A percentile compares a stretch with the other conserved stretches of the same genome.
These are phyloP conservation scores for Ustilago sp. DNA, from an alignment of 1,284 basidiomycete genomes.

Conservation along the genomic window DNA sequence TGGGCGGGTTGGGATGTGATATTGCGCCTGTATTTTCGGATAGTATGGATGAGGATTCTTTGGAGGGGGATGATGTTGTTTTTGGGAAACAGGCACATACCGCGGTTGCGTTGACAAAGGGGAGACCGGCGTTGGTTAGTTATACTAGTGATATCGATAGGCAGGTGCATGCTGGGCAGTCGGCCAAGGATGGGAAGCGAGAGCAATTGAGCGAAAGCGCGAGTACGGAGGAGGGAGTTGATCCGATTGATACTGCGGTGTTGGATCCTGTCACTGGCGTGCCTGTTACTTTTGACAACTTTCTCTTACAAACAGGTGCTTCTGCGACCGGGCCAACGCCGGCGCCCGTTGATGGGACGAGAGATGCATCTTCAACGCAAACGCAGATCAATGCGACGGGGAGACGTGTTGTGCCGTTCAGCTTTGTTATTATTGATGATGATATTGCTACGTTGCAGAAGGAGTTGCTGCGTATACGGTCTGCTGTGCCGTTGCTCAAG, in stretches of 20 bases:
- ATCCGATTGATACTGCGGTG: slow-evolving; percentile 41
- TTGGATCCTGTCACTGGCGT: slow-evolving; percentile 59
- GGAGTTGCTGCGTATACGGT: slow-evolving; percentile 56
- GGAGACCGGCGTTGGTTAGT: slow-evolving; percentile 50
- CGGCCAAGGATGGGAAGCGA: neutral
- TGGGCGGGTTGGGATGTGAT: slow-evolving; percentile 39
- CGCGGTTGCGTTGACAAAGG: slow-evolving; percentile 51
- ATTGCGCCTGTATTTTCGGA: slow-evolving; percentile 42
- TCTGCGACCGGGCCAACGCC: neutral
- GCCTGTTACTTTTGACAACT: slow-evolving; percentile 47
- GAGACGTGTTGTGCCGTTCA: slow-evolving; percentile 48
- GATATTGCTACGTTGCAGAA: slow-evolving; percentile 57
- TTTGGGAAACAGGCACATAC: slow-evolving; percentile 41
- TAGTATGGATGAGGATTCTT: slow-evolving; percentile 23
- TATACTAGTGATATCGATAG: slow-evolving; percentile 52
- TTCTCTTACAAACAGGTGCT: slow-evolving; percentile 1
- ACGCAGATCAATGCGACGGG: slow-evolving; percentile 17
- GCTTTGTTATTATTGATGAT: slow-evolving; percentile 61
- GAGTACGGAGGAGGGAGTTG: neutral
- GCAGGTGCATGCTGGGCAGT: slow-evolving; percentile 12
- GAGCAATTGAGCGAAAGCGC: neutral
- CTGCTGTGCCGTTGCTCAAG: slow-evolving; percentile 52
- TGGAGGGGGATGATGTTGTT: slow-evolving; percentile 13
- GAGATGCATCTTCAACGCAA: neutral
- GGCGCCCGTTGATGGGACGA: neutral